Evolutionary conservation across 257 asterid species (phyloP).

Genomic region (Scutellaria galericulata): DNA sequence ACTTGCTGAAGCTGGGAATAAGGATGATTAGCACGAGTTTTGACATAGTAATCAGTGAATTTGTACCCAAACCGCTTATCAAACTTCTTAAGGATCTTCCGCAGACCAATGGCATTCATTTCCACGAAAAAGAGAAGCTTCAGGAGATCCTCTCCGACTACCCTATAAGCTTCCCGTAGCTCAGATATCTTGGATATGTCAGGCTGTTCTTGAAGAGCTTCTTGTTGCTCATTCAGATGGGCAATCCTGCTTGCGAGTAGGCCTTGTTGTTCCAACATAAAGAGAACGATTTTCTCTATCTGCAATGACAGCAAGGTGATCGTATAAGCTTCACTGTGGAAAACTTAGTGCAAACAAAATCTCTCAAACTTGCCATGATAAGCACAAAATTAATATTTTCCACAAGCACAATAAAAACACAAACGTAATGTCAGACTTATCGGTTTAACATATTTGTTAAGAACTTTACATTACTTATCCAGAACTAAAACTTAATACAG

Average conservation of each 20-base stretch:
- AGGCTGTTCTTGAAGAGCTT: slow-evolving; percentile 76
- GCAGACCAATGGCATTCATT: slow-evolving; percentile 89
- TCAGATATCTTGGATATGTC: slow-evolving; percentile 78
- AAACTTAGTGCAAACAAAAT: not conserved
- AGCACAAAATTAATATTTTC: too few species aligned
- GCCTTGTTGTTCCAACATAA: slow-evolving; percentile 97
- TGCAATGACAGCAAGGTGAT: slow-evolving; percentile 41
- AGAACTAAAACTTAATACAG: slow-evolving; percentile 1
- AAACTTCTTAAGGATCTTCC: slow-evolving; percentile 95
- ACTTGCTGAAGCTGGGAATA: slow-evolving; percentile 99
- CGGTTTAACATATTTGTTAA: not conserved
- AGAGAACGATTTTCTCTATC: slow-evolving; percentile 96
- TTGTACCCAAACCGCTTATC: slow-evolving; percentile 93
- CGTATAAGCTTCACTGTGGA: slow-evolving; percentile 8
- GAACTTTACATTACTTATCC: slow-evolving; percentile 2
- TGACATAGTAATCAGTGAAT: slow-evolving; percentile 93
- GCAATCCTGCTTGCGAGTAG: slow-evolving; percentile 75
- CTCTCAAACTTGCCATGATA: not conserved
- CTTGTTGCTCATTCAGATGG: slow-evolving; percentile 74
- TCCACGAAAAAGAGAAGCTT: slow-evolving; percentile 91
- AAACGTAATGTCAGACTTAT: not conserved
- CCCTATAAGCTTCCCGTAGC: slow-evolving; percentile 87
- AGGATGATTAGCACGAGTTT: slow-evolving; percentile 81
- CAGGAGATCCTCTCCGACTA: slow-evolving; percentile 84
- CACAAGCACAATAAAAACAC: not conserved